Conservation (phyloP, 164 flowering plant species). For the Nymphaea thermarum region DNA sequence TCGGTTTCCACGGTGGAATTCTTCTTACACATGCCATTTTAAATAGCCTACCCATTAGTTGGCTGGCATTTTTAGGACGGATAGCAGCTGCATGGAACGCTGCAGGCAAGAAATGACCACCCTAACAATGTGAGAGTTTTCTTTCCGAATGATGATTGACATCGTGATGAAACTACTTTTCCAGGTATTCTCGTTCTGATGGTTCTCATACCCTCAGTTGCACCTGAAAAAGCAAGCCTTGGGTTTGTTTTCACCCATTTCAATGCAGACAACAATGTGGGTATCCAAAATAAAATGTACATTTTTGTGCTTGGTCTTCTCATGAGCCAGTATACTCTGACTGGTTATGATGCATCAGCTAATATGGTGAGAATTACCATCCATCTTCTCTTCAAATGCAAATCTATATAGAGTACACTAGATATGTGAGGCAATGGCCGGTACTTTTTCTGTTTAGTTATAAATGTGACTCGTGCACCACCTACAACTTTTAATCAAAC, state of each 20-base stretch:
- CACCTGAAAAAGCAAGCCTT: constrained; percentile 63
- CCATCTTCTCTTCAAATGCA: not conserved
- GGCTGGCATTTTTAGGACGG: constrained; percentile 77
- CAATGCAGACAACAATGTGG: constrained; percentile 75
- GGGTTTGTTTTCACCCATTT: constrained; percentile 89
- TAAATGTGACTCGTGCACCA: not conserved
- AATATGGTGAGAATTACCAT: constrained; percentile 53
- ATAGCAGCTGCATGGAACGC: constrained; percentile 89
- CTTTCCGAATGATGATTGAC: not conserved
- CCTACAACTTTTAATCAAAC: not conserved
- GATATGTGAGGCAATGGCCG: not conserved
- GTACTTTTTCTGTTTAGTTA: not conserved
- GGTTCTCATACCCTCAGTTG: constrained; percentile 69
- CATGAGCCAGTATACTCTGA: constrained; percentile 87
- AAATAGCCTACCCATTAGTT: constrained; percentile 77
- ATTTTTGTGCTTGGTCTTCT: constrained; percentile 83
- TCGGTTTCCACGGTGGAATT: constrained; percentile 62
- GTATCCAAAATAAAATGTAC: constrained; percentile 50
- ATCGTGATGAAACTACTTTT: not conserved
- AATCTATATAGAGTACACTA: not conserved
- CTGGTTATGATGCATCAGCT: constrained; percentile 97
- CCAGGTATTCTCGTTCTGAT: constrained; percentile 82
- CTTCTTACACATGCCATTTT: constrained; percentile 59
- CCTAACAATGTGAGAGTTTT: not conserved
- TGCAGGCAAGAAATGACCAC: constrained; percentile 29